Base-by-base conservation (phyloP, 768 basidiomycete species). In the Pulveroboletus sp. region DNA sequence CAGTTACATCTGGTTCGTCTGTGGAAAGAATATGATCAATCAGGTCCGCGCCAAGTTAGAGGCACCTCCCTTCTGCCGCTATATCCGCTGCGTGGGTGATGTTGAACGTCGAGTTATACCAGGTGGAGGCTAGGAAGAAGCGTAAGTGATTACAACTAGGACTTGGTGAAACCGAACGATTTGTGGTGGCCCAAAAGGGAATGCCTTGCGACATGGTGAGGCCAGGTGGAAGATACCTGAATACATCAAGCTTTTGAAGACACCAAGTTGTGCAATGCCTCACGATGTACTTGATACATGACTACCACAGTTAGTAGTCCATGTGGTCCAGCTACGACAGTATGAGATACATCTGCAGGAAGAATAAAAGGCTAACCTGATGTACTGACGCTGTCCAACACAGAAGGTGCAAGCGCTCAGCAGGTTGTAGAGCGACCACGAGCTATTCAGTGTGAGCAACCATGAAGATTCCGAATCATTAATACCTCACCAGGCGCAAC, bases 371-470 rank as follows among this genome's bases (percentile, higher is more conserved):
- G 20, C 45, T 16, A 6, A 66, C 64, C 57, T 61, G 24, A 45
- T 25, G 23, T 50, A 57, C 9, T 47, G 39, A 32, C 5, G 5
- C 42, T 56, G 40, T 6, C 31, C 55, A n/a, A 38, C 5, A 25
- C 60, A 65, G 27, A 43, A 49, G 16, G 55, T 55, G 13, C 65
- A 66, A 16, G 61, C 64, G 14, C 64, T 68, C 37, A 68, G 10
- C 11, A 66, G 47, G 41, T 66, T 66, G 38, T 68, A 66, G 31
- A 53, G 51, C 14, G 66, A 63, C 65, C 66, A 66, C 14, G 56
- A 66, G 29, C 66, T 66, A 37, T 44, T 2, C 1, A 6, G 13
- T 12, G 20, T 60, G n/a, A 60, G 33, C n/a, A 41, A 20, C 8
- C 31, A 11, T 3, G 23, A n/a, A n/a, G n/a, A 17, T 2, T 27